phyloP scores from a whole-genome alignment of 371 early-diverging fungal genomes.

The Apophysomyces trapeziformis region DNA sequence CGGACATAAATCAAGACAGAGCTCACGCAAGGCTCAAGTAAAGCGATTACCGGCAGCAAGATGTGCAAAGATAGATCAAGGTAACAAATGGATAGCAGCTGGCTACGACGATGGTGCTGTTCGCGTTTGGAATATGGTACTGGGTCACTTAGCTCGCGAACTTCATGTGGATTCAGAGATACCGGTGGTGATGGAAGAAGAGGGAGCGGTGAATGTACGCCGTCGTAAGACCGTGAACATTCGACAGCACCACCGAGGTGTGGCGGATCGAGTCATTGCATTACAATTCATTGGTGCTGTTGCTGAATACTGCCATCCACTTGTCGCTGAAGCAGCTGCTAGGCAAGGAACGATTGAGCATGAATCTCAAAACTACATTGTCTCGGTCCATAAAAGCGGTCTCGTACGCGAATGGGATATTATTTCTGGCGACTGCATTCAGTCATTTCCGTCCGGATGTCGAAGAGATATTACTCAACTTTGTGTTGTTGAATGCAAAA shows the following conservation, averaged over 20 bases:
- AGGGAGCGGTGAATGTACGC: conserved; percentile 1
- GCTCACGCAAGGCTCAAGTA: background rate
- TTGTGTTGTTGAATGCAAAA: conserved; percentile 29
- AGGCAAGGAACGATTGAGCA: conserved; percentile 14
- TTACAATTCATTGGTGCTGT: conserved; percentile 33
- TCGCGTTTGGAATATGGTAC: conserved; percentile 34
- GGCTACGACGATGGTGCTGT: conserved; percentile 42
- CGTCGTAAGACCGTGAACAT: background rate
- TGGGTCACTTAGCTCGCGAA: conserved; percentile 29
- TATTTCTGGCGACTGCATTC: conserved; percentile 35
- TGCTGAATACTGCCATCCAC: conserved; percentile 34
- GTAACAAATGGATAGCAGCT: conserved; percentile 36
- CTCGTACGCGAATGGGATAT: conserved; percentile 43
- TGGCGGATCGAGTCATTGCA: conserved; percentile 25
- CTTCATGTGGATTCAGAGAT: conserved; percentile 20
- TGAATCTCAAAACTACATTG: conserved; percentile 26
- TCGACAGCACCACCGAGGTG: conserved; percentile 1
- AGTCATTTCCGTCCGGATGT: conserved; percentile 30
- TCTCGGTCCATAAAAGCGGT: conserved; percentile 43
- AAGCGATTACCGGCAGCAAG: conserved; percentile 20
- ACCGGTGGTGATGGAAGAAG: conserved; percentile 18
- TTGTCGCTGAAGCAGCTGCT: conserved; percentile 36
- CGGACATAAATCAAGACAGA: conserved; percentile 6
- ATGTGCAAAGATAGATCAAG: conserved; percentile 34
- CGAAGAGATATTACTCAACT: conserved; percentile 27